Conservation (phyloP, 768 basidiomycete species). For the Lentinula edodes region DNA sequence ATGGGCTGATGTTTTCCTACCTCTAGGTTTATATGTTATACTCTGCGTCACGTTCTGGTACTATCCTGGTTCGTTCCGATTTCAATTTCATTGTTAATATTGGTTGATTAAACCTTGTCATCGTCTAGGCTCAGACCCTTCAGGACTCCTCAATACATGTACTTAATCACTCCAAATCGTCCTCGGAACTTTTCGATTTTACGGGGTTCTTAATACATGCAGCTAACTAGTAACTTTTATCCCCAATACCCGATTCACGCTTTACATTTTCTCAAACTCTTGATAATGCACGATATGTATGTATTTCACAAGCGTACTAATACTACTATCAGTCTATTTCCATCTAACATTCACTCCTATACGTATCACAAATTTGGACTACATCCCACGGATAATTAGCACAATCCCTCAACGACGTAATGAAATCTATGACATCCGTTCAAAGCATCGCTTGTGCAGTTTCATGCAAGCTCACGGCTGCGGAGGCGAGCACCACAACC, state of each 20-base stretch:
- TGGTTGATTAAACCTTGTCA: not conserved
- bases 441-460: not conserved
- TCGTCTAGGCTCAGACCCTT: conserved; percentile 23
- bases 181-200: not conserved
- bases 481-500: conserved; percentile 64
- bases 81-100: too few relatives aligned
- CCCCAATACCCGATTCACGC: too few relatives aligned
- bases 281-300: too few relatives aligned
- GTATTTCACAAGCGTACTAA: too few relatives aligned
- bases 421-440: too few relatives aligned
- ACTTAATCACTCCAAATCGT: not conserved
- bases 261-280: too few relatives aligned
- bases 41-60: conserved; percentile 68
- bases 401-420: too few relatives aligned
- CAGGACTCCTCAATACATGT: conserved; percentile 22
- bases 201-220: too few relatives aligned
- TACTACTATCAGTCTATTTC: too few relatives aligned
- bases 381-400: too few relatives aligned
- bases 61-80: conserved; percentile 30
- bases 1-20: not conserved
- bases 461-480: conserved; percentile 69
- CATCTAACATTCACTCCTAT: too few relatives aligned
- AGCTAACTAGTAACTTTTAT: not conserved
- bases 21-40: conserved; percentile 60
- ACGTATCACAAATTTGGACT: too few relatives aligned